Conservation (phyloP, 768 basidiomycete genomes). For the Dentipellis fragilis region DNA sequence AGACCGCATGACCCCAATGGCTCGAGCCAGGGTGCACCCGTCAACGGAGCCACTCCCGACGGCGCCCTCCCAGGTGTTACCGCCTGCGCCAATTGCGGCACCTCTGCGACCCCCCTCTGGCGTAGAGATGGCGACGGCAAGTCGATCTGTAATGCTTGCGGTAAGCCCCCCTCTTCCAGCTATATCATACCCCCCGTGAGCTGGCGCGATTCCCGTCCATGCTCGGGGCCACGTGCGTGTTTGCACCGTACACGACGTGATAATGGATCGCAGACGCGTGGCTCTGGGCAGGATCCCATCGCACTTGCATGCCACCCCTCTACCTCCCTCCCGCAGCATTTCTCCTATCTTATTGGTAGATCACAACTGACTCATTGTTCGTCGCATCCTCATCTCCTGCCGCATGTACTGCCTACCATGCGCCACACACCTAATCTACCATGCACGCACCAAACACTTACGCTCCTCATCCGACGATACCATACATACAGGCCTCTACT, state of each 20-base stretch:
- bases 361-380: conserved; percentile 5
- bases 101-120: conserved; percentile 77
- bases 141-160: conserved; percentile 84
- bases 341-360: conserved; percentile 13
- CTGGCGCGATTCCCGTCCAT: conserved; percentile 19
- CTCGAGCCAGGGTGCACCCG: background rate
- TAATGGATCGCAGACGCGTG: conserved; percentile 12
- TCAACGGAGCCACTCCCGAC: background rate
- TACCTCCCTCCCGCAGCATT: conserved; percentile 5
- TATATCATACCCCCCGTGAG: conserved; percentile 19
- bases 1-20: background rate
- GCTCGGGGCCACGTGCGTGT: conserved; percentile 28
- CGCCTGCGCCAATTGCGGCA: conserved; percentile 63
- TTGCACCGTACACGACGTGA: background rate
- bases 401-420: conserved; percentile 4
- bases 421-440: background rate
- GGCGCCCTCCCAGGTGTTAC: conserved; percentile 1
- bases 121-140: conserved; percentile 73
- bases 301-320: background rate
- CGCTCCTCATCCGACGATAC: background rate
- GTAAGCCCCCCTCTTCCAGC: conserved; percentile 33
- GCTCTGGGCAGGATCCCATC: conserved; percentile 13
- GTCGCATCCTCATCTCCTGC: conserved; percentile 9
- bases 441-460: background rate
- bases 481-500: conserved; percentile 58